These are phyloP conservation scores for Rhizopogon vesiculosus DNA, from an alignment of 768 basidiomycete genomes.

Conservation along the genomic window DNA sequence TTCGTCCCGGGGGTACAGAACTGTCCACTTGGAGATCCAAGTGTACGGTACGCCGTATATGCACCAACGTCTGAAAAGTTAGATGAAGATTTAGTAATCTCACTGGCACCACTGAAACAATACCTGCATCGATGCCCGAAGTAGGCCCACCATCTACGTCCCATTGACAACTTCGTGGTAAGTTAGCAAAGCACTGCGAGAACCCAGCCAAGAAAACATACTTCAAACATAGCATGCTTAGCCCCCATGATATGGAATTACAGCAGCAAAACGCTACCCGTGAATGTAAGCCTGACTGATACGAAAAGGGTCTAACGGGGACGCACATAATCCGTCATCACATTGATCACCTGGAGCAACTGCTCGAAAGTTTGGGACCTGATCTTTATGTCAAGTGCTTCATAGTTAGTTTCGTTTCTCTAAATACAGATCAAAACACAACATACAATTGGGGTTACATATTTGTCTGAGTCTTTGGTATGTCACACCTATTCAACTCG, in stretches of 20 bases:
- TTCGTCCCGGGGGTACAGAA: slow-evolving; percentile 14
- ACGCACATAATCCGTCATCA: slow-evolving; percentile 16
- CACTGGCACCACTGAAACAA: background rate
- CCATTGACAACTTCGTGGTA: slow-evolving; percentile 16
- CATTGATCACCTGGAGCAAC: slow-evolving; percentile 20
- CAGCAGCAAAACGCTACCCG: slow-evolving; percentile 19
- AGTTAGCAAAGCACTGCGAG: background rate
- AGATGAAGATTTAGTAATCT: slow-evolving; percentile 1
- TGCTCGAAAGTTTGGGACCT: slow-evolving; percentile 14
- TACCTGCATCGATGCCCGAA: slow-evolving; percentile 12
- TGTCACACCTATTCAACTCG: slow-evolving; percentile 11
- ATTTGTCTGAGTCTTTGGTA: slow-evolving; percentile 22
- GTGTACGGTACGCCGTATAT: slow-evolving; percentile 4
- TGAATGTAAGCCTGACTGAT: background rate
- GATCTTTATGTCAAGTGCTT: slow-evolving; percentile 3
- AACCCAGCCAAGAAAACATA: background rate
- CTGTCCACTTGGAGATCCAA: background rate
- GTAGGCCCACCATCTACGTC: slow-evolving; percentile 4
- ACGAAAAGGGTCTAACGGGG: background rate
- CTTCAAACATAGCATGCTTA: slow-evolving; percentile 26
- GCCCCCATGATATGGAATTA: slow-evolving; percentile 19
- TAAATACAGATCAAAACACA: too few species aligned
- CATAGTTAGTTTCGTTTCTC: background rate
- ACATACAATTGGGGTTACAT: slow-evolving; percentile 17
- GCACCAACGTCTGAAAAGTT: slow-evolving; percentile 4